A percentile compares a stretch with the other conserved stretches of the same genome.
Evolutionary conservation across 345 rosid species (phyloP).

Genomic region (Populus ilicifolia): DNA sequence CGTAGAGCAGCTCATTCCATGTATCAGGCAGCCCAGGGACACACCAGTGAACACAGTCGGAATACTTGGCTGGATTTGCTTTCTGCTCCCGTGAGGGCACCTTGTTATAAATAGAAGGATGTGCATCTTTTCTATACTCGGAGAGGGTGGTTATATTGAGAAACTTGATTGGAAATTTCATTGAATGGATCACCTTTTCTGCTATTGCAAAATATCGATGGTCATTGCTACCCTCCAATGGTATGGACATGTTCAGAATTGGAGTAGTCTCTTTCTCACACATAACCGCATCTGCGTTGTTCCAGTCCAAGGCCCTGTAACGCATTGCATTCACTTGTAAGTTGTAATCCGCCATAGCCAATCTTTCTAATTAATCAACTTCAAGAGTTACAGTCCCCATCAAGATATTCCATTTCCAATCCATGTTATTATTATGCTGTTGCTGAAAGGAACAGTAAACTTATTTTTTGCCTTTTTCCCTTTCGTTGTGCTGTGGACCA

Average conservation of each 20-base stretch:
- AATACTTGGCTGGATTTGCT: conserved; percentile 14
- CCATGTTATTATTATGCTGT: no score
- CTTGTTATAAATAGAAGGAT: conserved; percentile 21
- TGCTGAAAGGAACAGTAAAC: no score
- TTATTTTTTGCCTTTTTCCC: no score
- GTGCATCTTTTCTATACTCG: conserved; percentile 33
- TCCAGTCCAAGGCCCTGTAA: conserved; percentile 23
- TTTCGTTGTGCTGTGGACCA: no score
- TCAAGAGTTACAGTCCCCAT: no score
- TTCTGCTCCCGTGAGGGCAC: conserved; percentile 20
- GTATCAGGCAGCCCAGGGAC: conserved; percentile 29
- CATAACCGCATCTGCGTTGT: conserved; percentile 16
- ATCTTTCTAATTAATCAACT: background rate
- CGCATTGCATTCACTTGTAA: background rate
- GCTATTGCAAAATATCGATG: background rate
- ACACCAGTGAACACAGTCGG: conserved; percentile 33
- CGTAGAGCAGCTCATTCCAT: conserved; percentile 25
- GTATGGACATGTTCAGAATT: background rate
- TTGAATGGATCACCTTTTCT: conserved; percentile 3
- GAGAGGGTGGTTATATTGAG: conserved; percentile 21
- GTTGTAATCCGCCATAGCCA: background rate
- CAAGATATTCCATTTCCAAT: no score
- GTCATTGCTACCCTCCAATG: conserved; percentile 24
- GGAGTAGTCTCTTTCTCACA: conserved; percentile 24
- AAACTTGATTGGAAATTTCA: conserved; percentile 11